Evolutionary conservation across 1,139 yeast genomes (phyloP), one percentile per base, ranked within the genome.

Genomic region (Kodamaea sp.): DNA sequence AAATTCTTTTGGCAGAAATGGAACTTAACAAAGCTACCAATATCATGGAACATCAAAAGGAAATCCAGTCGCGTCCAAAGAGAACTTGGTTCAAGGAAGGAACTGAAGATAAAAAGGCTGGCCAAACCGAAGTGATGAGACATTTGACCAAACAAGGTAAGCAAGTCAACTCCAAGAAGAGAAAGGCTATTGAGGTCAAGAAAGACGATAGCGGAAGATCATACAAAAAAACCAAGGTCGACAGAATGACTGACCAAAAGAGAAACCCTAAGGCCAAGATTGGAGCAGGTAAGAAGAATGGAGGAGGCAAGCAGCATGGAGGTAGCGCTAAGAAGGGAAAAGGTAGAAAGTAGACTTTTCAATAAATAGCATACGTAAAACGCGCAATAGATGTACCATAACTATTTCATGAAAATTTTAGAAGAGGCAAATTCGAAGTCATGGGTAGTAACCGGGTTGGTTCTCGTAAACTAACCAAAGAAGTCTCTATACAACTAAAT

Each of bases 21-120:
- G 95, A 92, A 56, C 62, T 92, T 36, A 78, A 76, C 46, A 88
- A 86, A 60, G 95, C 96, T 38, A 83, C 83, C 48, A 92, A 92
- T 57, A 54, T 92, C 53, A 66, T 94, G 49, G 84, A 78, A 53
- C 89, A 86, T 53, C 79, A 78, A 45, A 78, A 78, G 35, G 98
- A 92, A 59, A 92, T 92, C 54, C 77, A 79, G 47, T 69, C 96
- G 2, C 76, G 97, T 53, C 98, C 98, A 21, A 88, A 78, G 63
- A 80, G 99, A 66, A 92, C 98, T 0, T 92, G 99, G 99, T 92
- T 92, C 62, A 94, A 87, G 59, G 66, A 77, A 26, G 90, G 83
- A 43, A 67, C 72, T 44, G 94, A 85, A 25, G 94, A 86, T 25
- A 48, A 48, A 43, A 79, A 76, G 49, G 48, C 51, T 35, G 51